phyloP scores from a whole-genome alignment of 345 rosid species.

The Linum usitatissimum region DNA sequence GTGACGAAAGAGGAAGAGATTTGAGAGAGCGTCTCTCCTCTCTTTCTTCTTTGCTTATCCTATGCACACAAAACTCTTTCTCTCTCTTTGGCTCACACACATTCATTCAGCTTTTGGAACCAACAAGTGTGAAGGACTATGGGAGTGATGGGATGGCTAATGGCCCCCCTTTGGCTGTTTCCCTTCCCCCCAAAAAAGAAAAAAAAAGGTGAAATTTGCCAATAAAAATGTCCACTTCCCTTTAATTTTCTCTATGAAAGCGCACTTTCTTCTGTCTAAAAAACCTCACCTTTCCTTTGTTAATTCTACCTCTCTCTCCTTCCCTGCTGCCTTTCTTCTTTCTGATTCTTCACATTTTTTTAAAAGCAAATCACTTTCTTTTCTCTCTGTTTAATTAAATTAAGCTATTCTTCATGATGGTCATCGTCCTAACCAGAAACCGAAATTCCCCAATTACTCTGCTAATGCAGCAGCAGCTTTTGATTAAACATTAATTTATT shows the following conservation, averaged over 20 bases:
- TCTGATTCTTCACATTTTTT: too few relatives aligned
- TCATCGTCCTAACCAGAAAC: too few relatives aligned
- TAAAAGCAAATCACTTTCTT: too few relatives aligned
- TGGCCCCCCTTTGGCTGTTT: not conserved
- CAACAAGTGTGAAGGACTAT: constrained; percentile 26
- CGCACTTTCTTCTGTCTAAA: not conserved
- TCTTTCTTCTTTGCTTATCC: constrained; percentile 17
- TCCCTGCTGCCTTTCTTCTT: too few relatives aligned
- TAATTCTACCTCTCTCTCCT: too few relatives aligned
- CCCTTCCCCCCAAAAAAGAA: constrained; percentile 7
- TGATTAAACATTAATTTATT: too few relatives aligned
- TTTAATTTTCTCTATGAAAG: not conserved
- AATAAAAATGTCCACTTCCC: not conserved
- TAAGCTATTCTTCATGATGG: too few relatives aligned
- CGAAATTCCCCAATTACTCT: too few relatives aligned
- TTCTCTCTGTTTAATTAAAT: too few relatives aligned
- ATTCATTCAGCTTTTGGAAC: not conserved
- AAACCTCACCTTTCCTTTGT: not conserved
- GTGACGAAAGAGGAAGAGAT: constrained; percentile 6
- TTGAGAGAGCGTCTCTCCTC: constrained; percentile 1
- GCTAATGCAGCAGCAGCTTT: too few relatives aligned
- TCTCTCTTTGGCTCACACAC: not conserved
- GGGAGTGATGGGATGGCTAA: constrained; percentile 9
- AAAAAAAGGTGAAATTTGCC: not conserved
- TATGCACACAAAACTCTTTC: constrained; percentile 13